Base-by-base conservation (phyloP, 1,139 yeast species). In the Hanseniaspora uvarum region DNA sequence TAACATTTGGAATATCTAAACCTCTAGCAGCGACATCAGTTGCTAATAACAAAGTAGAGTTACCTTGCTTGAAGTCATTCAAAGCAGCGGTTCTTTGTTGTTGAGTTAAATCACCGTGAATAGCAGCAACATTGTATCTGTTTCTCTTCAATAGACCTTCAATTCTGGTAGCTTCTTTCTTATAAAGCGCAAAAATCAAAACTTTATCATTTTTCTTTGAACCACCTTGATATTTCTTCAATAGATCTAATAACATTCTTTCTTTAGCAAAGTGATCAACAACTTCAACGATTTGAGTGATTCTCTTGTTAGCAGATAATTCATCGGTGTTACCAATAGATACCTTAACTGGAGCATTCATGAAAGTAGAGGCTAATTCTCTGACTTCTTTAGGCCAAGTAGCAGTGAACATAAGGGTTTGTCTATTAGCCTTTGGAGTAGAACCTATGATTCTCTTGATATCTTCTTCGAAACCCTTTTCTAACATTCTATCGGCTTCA, bases 21-120 rank as follows among this genome's bases (percentile, higher is more conserved):
- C 99, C 99, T 73, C 99, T 80, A 36, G 98, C 98, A 46, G 99
- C 99, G 55, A 92, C 99, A 73, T 94, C 98, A 1, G 99, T 92
- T 37, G 99, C 99, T 62, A 92, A 76, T 66, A 92, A 72, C 55
- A 92, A 72, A 63, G 78, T 83, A 57, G 84, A 76, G 53, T 76
- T 76, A 43, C 98, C 98, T 33, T 76, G 68, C 70, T 94, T 94
- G 76, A 92, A 92, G 60, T 82, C 81, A 49, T 81, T 83, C 58
- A 92, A 73, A 2, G 99, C 96, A 60, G 74, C 79, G 3, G 96
- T 84, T 71, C 99, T 83, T 71, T 92, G 97, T 56, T 78, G 83
- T 72, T 92, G 99, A 52, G 87, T 78, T 64, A 92, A 76, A 67
- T 92, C 98, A 57, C 99, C 98, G 66, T 92, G 99, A 59, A 92